Conservation (phyloP, 2,329 filamentous ascomycete species). For the Trichoderma sp. region DNA sequence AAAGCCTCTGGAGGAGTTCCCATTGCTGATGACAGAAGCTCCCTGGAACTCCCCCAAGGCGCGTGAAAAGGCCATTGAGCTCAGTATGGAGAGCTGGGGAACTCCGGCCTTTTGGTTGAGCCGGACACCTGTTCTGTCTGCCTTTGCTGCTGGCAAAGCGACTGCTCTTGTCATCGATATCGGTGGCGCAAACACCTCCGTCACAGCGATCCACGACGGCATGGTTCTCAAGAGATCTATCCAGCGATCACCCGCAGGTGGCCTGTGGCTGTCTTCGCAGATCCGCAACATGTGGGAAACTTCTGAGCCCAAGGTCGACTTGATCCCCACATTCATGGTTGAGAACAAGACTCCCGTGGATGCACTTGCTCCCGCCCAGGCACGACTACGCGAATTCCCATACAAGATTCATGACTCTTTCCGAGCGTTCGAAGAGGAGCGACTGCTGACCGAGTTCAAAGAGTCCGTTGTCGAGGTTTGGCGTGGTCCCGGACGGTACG, state of each 20-base stretch:
- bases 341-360: conserved; percentile 87
- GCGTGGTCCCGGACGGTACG: conserved; percentile 72
- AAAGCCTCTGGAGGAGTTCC: conserved; percentile 83
- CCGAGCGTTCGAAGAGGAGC: conserved; percentile 83
- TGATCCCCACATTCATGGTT: conserved; percentile 84
- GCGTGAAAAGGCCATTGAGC: conserved; percentile 90
- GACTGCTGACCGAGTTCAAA: conserved; percentile 93
- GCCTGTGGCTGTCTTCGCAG: conserved; percentile 87
- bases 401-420: conserved; percentile 66
- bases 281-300: conserved; percentile 75
- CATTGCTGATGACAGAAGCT: conserved; percentile 88
- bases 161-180: conserved; percentile 91
- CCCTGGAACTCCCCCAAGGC: conserved; percentile 88
- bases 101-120: conserved; percentile 93
- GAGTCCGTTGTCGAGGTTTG: conserved; percentile 95
- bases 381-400: conserved; percentile 68
- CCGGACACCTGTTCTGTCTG: conserved; percentile 82
- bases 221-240: conserved; percentile 90
- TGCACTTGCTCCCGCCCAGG: conserved; percentile 75
- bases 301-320: conserved; percentile 66
- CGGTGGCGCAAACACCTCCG: conserved; percentile 81
- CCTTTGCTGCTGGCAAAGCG: conserved; percentile 89
- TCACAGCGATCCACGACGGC: conserved; percentile 90
- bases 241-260: conserved; percentile 79
- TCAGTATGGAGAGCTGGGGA: conserved; percentile 96